Evolutionary conservation across 208 protist genomes (phyloP), one percentile per base, ranked within the genome.

Genomic region (Cochliopodium minus): DNA sequence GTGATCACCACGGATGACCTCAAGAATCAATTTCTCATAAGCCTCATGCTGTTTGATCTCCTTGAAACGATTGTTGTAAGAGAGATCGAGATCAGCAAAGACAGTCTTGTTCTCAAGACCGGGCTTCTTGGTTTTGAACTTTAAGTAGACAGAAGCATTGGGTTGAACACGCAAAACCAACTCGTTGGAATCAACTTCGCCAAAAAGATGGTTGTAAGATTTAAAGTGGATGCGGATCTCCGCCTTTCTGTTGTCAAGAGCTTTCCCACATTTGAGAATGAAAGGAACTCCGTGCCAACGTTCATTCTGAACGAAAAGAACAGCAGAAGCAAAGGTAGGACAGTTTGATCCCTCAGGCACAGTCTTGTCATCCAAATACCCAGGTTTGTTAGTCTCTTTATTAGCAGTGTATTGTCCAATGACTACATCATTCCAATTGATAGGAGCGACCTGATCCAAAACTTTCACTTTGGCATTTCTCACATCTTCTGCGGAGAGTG

Each of bases 251-350:
- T 54, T 32, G 28, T 54, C 49, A 1, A 54, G 23, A 30, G 20
- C 79, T 65, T 92, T 92, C 28, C 83, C 82, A 2, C 78, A 79
- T 61, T 82, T 86, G 23, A 89, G 66, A 48, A 90, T 78, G 63
- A 93, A 91, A 22, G 85, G 85, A 22, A 91, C 84, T 47, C 75
- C 84, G n/a, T 81, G 57, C 87, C 87, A 93, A 28, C 85, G 76
- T 54, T 84, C 71, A 69, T 88, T 91, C 60, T 88, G 81, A 59
- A 93, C 83, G 54, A 67, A 58, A 10, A 93, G 66, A 23, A 65
- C 65, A 56, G 84, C 42, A 48, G 75, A 61, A 20, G 78, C 83
- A 63, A 87, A 90, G 13, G 87, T 93, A 48, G 83, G 79, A 62
- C 77, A 85, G 13, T 70, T 75, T 9, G 64, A 74, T 7, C 57